Evolutionary conservation across 345 rosid genomes (phyloP), one percentile per base, ranked within the genome.

Genomic region (Cardamine occulta): DNA sequence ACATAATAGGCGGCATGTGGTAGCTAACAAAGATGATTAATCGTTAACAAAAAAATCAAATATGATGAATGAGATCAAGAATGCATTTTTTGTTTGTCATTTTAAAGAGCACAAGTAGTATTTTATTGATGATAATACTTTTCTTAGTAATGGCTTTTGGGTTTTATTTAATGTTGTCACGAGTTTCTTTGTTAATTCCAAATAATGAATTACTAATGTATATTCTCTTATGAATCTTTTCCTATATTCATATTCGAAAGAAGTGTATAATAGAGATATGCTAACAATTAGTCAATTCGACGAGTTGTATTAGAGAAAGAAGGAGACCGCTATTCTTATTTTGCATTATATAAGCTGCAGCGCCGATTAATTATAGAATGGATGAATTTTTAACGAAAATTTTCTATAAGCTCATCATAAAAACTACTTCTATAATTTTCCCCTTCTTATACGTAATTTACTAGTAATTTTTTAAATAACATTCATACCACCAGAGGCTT

Each of bases 1-100:
- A 68, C 74, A 31, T 61, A 61, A 68, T 52, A 68, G 8, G 69
- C 68, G 74, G 69, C 79, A 75, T 75, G 79, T 75, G 79, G 79
- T 75, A 75, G 74, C 79, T 75, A 75, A 61, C 69, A 75, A 35
- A 35, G 63, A 51, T 51, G 29, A 28, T 37, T 37, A 2, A 57
- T 56, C 48, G 37, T 17, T 34, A 26, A 49, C 37, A 55, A 4
- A 6, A 42, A 29, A 53, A 53, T 53, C 6, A 72, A 57, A 61
- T 26, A 44, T 61, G 51, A 61, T 62, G 42, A 51, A 51, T 28
- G n/a, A 42, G 48, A 62, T 59, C 7, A 15, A 60, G 19, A 51
- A 73, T 63, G 13, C 21, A 31, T 39, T 68, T 23, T 19, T 19
- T 19, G 19, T 23, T 66, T 9, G 1, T n/a, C 18, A 35, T 55